Evolutionary conservation across 257 asterid species (phyloP).

Genomic region (Ballota nigra): DNA sequence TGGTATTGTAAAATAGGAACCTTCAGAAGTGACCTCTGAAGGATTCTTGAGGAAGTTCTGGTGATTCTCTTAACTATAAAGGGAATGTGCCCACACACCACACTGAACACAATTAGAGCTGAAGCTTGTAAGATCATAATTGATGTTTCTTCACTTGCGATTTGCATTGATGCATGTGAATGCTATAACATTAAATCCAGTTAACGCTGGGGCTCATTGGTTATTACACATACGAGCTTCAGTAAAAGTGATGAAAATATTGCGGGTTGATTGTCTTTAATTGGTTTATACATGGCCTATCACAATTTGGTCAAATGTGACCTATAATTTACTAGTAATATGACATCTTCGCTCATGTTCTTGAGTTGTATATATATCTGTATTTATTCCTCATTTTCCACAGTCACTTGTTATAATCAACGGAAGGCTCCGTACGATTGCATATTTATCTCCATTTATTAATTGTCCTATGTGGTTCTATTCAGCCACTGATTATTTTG

Average conservation of each 20-base stretch:
- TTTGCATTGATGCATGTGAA: neutral
- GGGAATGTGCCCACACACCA: neutral
- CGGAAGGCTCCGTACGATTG: slow-evolving; percentile 11
- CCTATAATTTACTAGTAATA: neutral
- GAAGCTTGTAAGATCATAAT: slow-evolving; percentile 5
- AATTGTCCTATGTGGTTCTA: neutral
- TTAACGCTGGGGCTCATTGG: neutral
- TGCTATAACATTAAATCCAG: neutral
- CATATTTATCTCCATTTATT: slow-evolving; percentile 2
- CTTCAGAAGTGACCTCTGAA: neutral
- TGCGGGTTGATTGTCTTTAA: neutral
- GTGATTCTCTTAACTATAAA: slow-evolving; percentile 3
- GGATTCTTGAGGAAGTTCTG: neutral
- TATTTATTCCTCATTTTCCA: neutral
- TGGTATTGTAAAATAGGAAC: neutral
- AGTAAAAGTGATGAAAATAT: neutral
- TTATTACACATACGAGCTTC: neutral
- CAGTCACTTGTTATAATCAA: neutral
- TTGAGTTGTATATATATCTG: neutral
- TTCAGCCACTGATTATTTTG: slow-evolving; percentile 17
- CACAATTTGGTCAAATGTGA: neutral
- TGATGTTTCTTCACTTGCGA: neutral
- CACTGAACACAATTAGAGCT: neutral
- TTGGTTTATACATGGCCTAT: neutral
- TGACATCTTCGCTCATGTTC: neutral